Base-by-base conservation (phyloP, 805 yeast genomes). In the Barnettozyma californica region DNA sequence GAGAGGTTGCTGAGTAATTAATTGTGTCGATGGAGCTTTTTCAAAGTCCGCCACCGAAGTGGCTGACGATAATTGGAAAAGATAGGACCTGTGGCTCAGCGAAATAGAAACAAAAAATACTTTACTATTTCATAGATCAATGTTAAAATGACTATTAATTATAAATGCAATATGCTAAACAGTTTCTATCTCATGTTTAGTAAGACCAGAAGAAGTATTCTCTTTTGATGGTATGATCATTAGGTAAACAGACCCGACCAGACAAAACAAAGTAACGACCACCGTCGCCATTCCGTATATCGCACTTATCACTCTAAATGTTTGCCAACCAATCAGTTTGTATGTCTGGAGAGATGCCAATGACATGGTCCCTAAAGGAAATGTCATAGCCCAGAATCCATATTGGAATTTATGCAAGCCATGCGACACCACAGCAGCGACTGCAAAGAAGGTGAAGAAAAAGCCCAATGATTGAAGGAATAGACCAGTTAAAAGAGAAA, bases 311-410 rank as follows among this genome's bases (percentile, higher is more conserved):
- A 83, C 81, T 53, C 78, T 73, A 65, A 87, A 86, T 0, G 86
- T 79, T 10, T 64, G 59, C 54, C 84, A 61, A 2, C 75, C 75
- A 43, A 76, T 77, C 2, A 75, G 61, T 4, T 52, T 57, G 38
- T 71, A 82, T 18, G 89, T 60, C 55, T 79, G 76, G 9, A 70
- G 64, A 49, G 79, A 74, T 2, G 88, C 79, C 13, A 84, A 62
- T 0, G 84, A 71, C 83, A 87, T 81, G 0, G 95, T 87, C 2
- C 96, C 97, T 57, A 89, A 59, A 4, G 96, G 97, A 82, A 90
- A 90, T 53, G 96, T 86, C 71, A 86, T 77, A 16, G 90, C 81
- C 96, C 96, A 87, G 80, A 81, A 80, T 1, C 78, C 74, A 53
- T 73, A 71, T 26, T 71, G 68, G 68, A 80, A 82, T 29, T 54